phyloP scores from a whole-genome alignment of 306 rosid species.

The Luffa aegyptiaca region DNA sequence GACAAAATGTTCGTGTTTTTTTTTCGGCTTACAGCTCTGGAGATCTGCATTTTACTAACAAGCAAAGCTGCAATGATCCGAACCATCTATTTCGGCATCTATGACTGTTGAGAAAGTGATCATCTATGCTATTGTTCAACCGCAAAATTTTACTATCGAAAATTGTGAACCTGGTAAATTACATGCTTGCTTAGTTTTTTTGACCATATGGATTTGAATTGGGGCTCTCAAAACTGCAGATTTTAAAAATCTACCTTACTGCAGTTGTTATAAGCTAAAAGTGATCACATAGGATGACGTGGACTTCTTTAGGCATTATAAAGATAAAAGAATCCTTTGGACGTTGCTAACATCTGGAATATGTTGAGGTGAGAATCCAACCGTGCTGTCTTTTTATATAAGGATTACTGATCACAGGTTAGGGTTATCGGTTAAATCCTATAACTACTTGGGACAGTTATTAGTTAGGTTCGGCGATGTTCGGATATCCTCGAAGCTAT shows the following conservation, averaged over 20 bases:
- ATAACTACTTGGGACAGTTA: background rate
- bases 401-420: background rate
- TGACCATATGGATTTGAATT: background rate
- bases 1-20: background rate
- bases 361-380: conserved; percentile 3
- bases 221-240: background rate
- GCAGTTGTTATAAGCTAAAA: background rate
- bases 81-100: background rate
- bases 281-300: background rate
- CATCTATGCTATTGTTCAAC: background rate
- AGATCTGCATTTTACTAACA: background rate
- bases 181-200: background rate
- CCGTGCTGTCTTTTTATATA: background rate
- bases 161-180: conserved; percentile 1
- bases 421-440: background rate
- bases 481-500: background rate
- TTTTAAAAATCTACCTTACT: background rate
- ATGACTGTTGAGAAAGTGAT: background rate
- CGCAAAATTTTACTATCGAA: background rate
- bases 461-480: background rate
- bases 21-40: background rate
- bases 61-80: background rate
- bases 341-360: background rate
- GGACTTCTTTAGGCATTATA: background rate
- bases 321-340: background rate